phyloP scores from a whole-genome alignment of 2,329 filamentous ascomycete genomes.

The Diaporthe australafricana region DNA sequence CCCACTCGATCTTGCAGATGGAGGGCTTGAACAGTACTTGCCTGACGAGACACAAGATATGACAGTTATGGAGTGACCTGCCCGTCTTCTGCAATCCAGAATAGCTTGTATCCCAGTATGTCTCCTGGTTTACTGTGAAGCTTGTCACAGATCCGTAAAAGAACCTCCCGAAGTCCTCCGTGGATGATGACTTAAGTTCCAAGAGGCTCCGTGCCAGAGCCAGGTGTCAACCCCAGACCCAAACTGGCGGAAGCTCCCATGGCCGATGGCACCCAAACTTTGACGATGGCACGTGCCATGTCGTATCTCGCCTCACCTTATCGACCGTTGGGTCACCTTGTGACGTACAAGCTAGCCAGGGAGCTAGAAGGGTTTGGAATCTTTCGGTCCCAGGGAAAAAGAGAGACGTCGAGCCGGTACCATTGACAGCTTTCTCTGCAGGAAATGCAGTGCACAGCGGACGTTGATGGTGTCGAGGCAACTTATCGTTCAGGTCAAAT shows the following conservation, averaged over 20 bases:
- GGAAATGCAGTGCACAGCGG: not conserved
- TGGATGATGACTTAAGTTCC: not conserved
- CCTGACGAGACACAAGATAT: not conserved
- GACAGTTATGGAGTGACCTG: not conserved
- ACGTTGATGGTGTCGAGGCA: constrained; percentile 34
- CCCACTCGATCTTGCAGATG: constrained; percentile 10
- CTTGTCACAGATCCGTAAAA: not conserved
- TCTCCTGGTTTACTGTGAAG: not conserved
- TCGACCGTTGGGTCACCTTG: not conserved
- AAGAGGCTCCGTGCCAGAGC: not conserved
- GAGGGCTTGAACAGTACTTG: not conserved
- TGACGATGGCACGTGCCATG: constrained; percentile 1
- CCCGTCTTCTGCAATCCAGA: not conserved
- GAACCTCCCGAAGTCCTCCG: not conserved
- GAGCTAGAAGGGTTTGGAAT: constrained; percentile 21
- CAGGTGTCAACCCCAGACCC: not conserved
- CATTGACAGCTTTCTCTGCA: constrained; percentile 16
- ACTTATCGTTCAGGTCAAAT: constrained; percentile 31
- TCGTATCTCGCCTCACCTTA: constrained; percentile 23
- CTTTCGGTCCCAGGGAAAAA: not conserved
- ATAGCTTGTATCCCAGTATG: not conserved
- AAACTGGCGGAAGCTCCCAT: constrained; percentile 13
- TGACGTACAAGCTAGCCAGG: not conserved
- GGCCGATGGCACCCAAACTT: not conserved
- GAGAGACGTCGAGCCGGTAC: not conserved